A percentile compares a stretch with the other conserved stretches of the same genome.
These are phyloP conservation scores for Carex littledalei DNA, from an alignment of 176 grass and related monocot species.

Conservation along the genomic window DNA sequence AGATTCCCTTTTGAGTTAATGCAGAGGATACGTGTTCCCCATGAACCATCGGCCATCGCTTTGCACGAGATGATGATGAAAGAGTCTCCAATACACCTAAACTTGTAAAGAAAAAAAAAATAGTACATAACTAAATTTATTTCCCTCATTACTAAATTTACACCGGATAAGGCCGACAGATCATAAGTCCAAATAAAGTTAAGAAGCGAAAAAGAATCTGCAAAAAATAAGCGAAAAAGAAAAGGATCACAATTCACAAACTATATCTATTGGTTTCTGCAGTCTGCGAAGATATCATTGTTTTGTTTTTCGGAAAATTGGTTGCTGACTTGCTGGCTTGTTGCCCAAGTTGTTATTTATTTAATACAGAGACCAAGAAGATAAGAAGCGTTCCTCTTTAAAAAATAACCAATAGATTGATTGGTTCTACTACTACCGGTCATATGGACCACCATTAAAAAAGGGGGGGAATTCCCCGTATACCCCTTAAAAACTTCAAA, in stretches of 20 bases:
- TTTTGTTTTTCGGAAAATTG: neutral
- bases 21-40: too few relatives aligned
- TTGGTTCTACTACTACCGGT: neutral
- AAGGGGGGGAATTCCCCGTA: neutral
- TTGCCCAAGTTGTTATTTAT: too few relatives aligned
- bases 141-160: neutral
- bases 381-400: too few relatives aligned
- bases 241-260: neutral
- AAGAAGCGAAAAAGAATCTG: slow-evolving; percentile 11
- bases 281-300: neutral
- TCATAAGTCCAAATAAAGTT: slow-evolving; percentile 6
- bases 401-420: neutral
- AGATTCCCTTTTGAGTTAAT: too few relatives aligned
- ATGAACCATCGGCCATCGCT: too few relatives aligned
- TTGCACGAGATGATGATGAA: too few relatives aligned
- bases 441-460: neutral
- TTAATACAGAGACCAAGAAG: neutral
- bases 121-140: too few relatives aligned
- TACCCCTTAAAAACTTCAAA: too few relatives aligned
- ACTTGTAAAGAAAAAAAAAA: neutral
- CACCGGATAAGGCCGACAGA: neutral
- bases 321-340: too few relatives aligned
- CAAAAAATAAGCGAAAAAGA: slow-evolving; percentile 15
- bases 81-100: too few relatives aligned
- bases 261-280: too few relatives aligned